Evolutionary conservation across 768 basidiomycete genomes (phyloP), one percentile per base, ranked within the genome.

Genomic region (Suillus ampliporus): DNA sequence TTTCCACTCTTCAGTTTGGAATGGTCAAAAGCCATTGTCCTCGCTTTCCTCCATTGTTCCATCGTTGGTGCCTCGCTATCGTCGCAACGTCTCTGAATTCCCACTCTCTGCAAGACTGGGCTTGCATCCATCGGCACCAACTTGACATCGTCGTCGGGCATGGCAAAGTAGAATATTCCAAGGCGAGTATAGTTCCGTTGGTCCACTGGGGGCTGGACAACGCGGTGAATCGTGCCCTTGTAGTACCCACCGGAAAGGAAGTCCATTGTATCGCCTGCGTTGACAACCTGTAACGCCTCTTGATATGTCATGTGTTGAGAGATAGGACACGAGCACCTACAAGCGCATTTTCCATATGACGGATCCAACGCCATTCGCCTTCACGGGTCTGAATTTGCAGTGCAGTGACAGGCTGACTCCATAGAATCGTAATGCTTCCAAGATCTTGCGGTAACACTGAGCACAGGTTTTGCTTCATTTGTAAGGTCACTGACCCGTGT

Each of bases 241-340:
- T 88, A 88, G 64, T 77, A 87, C 1, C 86, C 86, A 1, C 88
- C 86, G 1, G 84, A 85, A 23, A 88, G 77, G 66, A 88, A 85
- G 58, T 87, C 83, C 63, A 89, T 68, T 0, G 82, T 80, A 63
- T 88, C 87, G 6, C 87, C 87, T 0, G 83, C 79, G 60, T 88
- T 88, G 51, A 89, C 78, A 10, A 86, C 80, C 87, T 87, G 28
- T n/a, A 26, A 37, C 21, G n/a, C 21, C 8, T 54, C 15, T 1
- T 23, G 15, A 51, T 51, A 51, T 17, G 8, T 17, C 26, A 19
- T 31, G 23, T 54, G 35, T 54, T 54, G 21, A 26, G 28, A 17
- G 7, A 41, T 19, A 35, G 17, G 37, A 37, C 11, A n/a, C 17
- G 35, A 23, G 14, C 0, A 53, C 77, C 50, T 62, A 87, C 86